These are phyloP conservation scores for Annulohypoxylon maeteangense DNA, from an alignment of 495 filamentous ascomycete genomes.

Conservation along the genomic window DNA sequence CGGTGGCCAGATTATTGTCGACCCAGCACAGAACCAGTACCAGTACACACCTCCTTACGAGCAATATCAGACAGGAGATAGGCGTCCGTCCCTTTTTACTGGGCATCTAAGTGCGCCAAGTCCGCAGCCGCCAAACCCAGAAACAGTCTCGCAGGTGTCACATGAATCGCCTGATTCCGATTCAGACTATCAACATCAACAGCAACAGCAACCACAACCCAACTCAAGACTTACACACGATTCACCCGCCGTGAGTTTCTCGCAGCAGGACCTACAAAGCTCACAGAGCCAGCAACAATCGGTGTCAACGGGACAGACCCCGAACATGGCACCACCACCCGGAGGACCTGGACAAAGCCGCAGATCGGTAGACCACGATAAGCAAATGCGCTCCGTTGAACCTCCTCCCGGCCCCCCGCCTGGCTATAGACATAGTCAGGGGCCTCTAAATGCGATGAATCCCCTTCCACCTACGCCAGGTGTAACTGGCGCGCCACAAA, in stretches of 20 bases:
- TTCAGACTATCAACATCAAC: constrained; percentile 50
- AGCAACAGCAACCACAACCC: constrained; percentile 43
- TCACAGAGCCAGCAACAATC: constrained; percentile 50
- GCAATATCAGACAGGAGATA: constrained; percentile 51
- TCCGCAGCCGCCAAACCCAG: constrained; percentile 60
- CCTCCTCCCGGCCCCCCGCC: constrained; percentile 59
- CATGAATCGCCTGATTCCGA: constrained; percentile 66
- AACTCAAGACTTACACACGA: constrained; percentile 55
- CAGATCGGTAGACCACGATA: constrained; percentile 58
- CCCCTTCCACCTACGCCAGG: constrained; percentile 55
- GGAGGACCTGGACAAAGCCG: constrained; percentile 57
- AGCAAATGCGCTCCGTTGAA: constrained; percentile 55
- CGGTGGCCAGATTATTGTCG: constrained; percentile 47
- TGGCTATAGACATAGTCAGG: constrained; percentile 61
- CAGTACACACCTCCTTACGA: constrained; percentile 50
- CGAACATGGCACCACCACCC: constrained; percentile 62
- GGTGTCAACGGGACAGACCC: constrained; percentile 43
- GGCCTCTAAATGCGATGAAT: constrained; percentile 54
- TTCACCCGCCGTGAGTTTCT: constrained; percentile 51
- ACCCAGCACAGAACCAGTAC: constrained; percentile 48
- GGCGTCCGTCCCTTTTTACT: constrained; percentile 42
- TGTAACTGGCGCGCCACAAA: constrained; percentile 41
- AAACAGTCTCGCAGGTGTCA: constrained; percentile 69
- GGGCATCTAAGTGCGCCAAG: constrained; percentile 52
- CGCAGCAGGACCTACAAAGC: constrained; percentile 50